Conservation (phyloP, 2,329 filamentous ascomycete species). For the Diaporthe citriasiana region DNA sequence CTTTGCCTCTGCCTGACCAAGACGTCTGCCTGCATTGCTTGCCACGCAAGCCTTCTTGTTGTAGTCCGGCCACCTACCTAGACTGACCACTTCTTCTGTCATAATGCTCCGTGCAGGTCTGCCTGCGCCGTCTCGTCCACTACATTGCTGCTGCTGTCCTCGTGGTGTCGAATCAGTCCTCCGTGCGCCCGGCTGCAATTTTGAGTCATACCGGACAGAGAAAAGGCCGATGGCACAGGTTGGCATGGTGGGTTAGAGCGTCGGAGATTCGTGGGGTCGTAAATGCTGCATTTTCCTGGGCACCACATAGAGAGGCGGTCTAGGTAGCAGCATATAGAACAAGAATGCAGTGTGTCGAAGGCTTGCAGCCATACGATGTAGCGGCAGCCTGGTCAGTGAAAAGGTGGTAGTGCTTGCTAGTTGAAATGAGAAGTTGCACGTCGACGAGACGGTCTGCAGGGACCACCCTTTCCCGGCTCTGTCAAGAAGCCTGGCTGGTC, state of each 20-base stretch:
- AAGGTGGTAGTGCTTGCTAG: slow-evolving; percentile 16
- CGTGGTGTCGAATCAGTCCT: neutral
- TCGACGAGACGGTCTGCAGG: slow-evolving; percentile 34
- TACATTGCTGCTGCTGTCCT: neutral
- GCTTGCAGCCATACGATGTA: slow-evolving; percentile 1
- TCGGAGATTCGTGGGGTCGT: neutral
- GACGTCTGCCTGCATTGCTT: slow-evolving; percentile 25
- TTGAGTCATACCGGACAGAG: slow-evolving; percentile 23
- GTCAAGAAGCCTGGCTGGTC: neutral
- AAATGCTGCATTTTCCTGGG: neutral
- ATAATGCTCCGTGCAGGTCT: neutral
- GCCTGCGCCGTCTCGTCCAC: neutral
- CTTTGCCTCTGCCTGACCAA: neutral
- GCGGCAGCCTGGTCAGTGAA: neutral
- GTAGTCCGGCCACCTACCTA: neutral
- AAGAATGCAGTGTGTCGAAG: neutral
- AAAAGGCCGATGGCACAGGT: neutral
- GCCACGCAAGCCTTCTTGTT: neutral
- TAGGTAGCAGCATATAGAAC: neutral
- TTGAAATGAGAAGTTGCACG: slow-evolving; percentile 23
- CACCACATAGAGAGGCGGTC: neutral
- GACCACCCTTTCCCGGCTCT: slow-evolving; percentile 29
- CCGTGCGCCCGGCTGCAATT: slow-evolving; percentile 13
- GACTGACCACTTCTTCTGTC: neutral
- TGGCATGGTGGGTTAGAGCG: neutral